These are phyloP conservation scores for Neurospora sp. DNA, from an alignment of 2,329 filamentous ascomycete genomes.

Conservation along the genomic window DNA sequence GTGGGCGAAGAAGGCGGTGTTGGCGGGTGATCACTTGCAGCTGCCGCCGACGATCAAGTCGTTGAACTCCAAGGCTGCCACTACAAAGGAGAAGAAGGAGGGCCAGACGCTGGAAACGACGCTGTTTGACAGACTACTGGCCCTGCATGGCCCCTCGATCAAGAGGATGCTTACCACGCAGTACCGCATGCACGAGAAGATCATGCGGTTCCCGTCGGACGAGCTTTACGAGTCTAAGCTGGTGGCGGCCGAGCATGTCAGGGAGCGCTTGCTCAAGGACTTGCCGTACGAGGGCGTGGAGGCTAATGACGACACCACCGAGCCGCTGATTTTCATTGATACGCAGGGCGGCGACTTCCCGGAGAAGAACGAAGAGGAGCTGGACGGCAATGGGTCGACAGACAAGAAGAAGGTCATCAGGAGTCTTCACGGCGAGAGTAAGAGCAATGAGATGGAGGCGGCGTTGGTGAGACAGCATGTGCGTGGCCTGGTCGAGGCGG, in stretches of 20 bases:
- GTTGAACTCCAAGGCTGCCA: slow-evolving; percentile 37
- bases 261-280: slow-evolving; percentile 62
- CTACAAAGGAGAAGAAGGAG: slow-evolving; percentile 23
- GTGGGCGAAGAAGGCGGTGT: slow-evolving; percentile 70
- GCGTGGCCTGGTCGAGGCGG: slow-evolving; percentile 61
- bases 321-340: slow-evolving; percentile 88
- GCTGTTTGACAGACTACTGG: slow-evolving; percentile 79
- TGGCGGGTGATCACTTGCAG: slow-evolving; percentile 91
- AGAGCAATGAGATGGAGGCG: slow-evolving; percentile 88
- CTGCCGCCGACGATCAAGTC: slow-evolving; percentile 92
- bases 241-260: slow-evolving; percentile 70
- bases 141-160: slow-evolving; percentile 69
- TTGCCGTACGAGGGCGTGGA: slow-evolving; percentile 62
- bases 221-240: slow-evolving; percentile 78
- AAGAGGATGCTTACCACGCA: slow-evolving; percentile 95
- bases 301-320: slow-evolving; percentile 75
- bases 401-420: slow-evolving; percentile 35
- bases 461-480: slow-evolving; percentile 72
- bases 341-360: slow-evolving; percentile 91
- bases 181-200: slow-evolving; percentile 94
- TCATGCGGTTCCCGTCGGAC: slow-evolving; percentile 89
- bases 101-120: slow-evolving; percentile 71
- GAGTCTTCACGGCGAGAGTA: slow-evolving; percentile 50
- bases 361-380: slow-evolving; percentile 67
- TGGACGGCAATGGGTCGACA: slow-evolving; percentile 17